A percentile compares a stretch with the other conserved stretches of the same genome.
Conservation (phyloP, 2,329 filamentous ascomycete genomes). For the Colletotrichum sp. region DNA sequence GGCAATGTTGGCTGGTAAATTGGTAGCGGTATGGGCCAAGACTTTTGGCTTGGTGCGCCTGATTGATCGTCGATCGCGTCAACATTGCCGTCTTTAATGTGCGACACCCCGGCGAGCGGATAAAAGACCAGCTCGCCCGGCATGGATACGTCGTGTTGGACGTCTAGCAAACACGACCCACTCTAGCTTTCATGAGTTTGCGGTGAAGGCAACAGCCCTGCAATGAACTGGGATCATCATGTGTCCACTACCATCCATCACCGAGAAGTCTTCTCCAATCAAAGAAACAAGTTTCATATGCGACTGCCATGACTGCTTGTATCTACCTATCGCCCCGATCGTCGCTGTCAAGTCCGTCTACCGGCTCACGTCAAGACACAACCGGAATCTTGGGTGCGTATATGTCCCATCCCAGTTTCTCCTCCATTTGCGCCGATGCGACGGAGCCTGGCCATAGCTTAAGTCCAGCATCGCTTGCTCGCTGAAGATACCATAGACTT, state of each 20-base stretch:
- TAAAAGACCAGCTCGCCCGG: background rate
- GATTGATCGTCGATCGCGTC: background rate
- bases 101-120: background rate
- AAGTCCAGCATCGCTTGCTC: background rate
- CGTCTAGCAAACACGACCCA: background rate
- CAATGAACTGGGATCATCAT: background rate
- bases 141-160: background rate
- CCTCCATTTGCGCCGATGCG: background rate
- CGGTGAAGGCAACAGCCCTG: background rate
- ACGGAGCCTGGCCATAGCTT: background rate
- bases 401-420: background rate
- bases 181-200: background rate
- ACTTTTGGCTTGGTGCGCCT: background rate
- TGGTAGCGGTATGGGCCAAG: background rate
- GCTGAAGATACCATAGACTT: background rate
- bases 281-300: background rate
- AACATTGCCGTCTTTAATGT: background rate
- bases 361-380: background rate
- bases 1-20: background rate
- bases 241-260: rapidly evolving
- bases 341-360: background rate
- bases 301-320: background rate
- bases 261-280: background rate
- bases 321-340: too few species aligned
- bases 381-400: background rate